Evolutionary conservation across 768 basidiomycete species (phyloP).

Genomic region (Xerocomellus amylosporus): DNA sequence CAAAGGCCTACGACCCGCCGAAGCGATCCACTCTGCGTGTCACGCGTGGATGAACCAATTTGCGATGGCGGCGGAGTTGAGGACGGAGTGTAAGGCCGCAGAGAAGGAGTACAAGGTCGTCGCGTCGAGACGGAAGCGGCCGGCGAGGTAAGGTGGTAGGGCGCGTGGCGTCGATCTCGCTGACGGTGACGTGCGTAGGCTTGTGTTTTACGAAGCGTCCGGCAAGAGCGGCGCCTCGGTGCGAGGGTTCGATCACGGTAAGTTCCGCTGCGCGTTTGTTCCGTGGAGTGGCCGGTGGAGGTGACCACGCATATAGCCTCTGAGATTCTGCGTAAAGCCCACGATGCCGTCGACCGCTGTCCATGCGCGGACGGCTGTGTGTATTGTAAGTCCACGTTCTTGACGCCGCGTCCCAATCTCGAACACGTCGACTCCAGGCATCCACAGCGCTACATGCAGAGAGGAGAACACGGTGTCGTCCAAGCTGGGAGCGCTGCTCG

Average conservation of each 20-base stretch:
- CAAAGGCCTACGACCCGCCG: slow-evolving; percentile 65
- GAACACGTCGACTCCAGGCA: slow-evolving; percentile 42
- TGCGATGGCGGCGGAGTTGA: slow-evolving; percentile 61
- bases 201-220: slow-evolving; percentile 77
- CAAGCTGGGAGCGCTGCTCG: slow-evolving; percentile 69
- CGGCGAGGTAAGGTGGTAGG: slow-evolving; percentile 38
- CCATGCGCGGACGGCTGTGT: slow-evolving; percentile 67
- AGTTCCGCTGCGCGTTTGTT: neutral
- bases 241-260: slow-evolving; percentile 83
- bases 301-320: slow-evolving; percentile 40
- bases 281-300: neutral
- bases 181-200: slow-evolving; percentile 35
- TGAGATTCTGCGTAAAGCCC: slow-evolving; percentile 58
- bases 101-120: slow-evolving; percentile 66
- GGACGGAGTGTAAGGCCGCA: slow-evolving; percentile 79
- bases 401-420: neutral
- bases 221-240: slow-evolving; percentile 71
- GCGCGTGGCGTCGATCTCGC: neutral
- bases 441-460: slow-evolving; percentile 61
- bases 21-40: slow-evolving; percentile 80
- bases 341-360: slow-evolving; percentile 56
- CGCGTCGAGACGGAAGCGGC: slow-evolving; percentile 59
- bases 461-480: slow-evolving; percentile 72
- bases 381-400: slow-evolving; percentile 47
- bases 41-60: slow-evolving; percentile 84